phyloP scores from a whole-genome alignment of 2,329 filamentous ascomycete genomes.

The Lasiodiplodia theobromae region DNA sequence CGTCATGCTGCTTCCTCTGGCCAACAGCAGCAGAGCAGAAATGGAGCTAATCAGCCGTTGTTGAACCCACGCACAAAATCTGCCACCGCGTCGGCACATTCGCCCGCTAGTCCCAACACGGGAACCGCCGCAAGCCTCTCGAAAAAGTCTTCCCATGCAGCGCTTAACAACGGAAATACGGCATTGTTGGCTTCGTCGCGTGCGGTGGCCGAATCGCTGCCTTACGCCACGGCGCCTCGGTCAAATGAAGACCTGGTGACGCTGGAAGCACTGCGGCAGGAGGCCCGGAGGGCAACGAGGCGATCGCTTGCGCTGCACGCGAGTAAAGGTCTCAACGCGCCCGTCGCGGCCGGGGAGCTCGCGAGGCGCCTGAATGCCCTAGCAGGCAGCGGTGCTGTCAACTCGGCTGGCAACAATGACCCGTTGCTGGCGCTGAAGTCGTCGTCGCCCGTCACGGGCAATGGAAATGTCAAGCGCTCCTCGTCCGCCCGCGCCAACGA shows the following conservation, averaged over 20 bases:
- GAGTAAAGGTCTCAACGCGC: background rate
- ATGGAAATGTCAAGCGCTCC: background rate
- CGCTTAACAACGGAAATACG: background rate
- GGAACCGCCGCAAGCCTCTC: background rate
- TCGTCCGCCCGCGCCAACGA: background rate
- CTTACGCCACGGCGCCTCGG: background rate
- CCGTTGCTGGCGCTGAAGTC: no score
- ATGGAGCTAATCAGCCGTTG: background rate
- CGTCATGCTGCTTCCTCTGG: background rate
- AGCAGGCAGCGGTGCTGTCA: background rate
- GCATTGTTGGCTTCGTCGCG: background rate
- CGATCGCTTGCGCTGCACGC: background rate
- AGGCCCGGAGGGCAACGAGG: slow-evolving; percentile 1
- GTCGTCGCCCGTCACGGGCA: no score
- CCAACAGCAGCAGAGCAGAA: background rate
- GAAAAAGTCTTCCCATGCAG: background rate
- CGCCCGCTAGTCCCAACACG: slow-evolving; percentile 10
- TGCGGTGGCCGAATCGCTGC: background rate
- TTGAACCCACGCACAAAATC: background rate
- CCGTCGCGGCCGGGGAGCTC: slow-evolving; percentile 3
- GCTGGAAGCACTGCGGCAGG: slow-evolving; percentile 6
- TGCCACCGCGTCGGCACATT: slow-evolving; percentile 2
- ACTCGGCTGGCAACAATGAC: background rate
- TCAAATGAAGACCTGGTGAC: background rate
- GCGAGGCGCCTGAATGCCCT: background rate